Conservation (phyloP, 805 yeast species). For the Debaryomyces hansenii region DNA sequence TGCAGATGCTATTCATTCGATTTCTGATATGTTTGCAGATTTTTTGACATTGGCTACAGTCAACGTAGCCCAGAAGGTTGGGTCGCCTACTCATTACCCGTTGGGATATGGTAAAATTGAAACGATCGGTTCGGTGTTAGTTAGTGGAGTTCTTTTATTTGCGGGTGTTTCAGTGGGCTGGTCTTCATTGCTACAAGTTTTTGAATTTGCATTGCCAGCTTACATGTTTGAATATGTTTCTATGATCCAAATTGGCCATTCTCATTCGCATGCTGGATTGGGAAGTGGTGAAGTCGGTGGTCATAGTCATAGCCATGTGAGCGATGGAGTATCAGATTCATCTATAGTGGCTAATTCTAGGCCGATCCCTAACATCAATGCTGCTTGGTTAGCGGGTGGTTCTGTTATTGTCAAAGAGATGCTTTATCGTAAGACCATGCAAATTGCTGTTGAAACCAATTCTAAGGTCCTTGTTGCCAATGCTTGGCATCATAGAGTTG, state of each 20-base stretch:
- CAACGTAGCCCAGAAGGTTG: conserved; percentile 59
- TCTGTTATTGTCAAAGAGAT: conserved; percentile 87
- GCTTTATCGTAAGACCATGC: conserved; percentile 78
- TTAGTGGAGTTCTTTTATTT: conserved; percentile 74
- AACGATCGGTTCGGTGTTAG: conserved; percentile 87
- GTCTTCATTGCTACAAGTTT: conserved; percentile 68
- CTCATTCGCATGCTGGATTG: conserved; percentile 48
- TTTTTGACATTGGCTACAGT: conserved; percentile 88
- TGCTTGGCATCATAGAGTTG: conserved; percentile 99
- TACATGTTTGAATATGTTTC: conserved; percentile 55
- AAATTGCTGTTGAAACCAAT: conserved; percentile 72
- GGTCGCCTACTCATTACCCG: conserved; percentile 67
- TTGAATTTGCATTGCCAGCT: conserved; percentile 68
- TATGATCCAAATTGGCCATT: conserved; percentile 48
- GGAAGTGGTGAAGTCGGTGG: not conserved
- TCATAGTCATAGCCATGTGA: conserved; percentile 20
- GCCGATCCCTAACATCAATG: conserved; percentile 63
- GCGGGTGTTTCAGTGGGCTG: conserved; percentile 93
- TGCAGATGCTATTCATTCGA: conserved; percentile 94
- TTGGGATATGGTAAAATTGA: conserved; percentile 92
- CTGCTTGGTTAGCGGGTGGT: conserved; percentile 94
- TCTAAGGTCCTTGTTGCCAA: conserved; percentile 92
- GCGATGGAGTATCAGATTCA: conserved; percentile 20
- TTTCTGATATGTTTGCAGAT: conserved; percentile 88
- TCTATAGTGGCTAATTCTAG: conserved; percentile 15